Evolutionary conservation across 116 monocot genomes (phyloP).

Genomic region (Dioscorea cayenensis): DNA sequence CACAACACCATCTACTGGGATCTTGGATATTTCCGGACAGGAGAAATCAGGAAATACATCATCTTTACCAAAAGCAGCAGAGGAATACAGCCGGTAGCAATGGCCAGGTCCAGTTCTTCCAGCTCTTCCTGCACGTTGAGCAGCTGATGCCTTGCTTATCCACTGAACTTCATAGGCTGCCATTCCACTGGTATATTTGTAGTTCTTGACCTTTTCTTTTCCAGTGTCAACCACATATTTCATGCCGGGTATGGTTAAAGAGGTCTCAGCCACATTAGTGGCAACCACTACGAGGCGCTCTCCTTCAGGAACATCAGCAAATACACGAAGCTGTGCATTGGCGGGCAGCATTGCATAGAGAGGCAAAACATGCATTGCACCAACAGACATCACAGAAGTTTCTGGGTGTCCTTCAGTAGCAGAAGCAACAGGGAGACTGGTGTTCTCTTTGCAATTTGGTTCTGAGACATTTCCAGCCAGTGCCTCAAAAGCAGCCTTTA

Average conservation of each 20-base stretch:
- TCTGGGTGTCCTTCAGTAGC: constrained; percentile 7
- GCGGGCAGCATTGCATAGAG: constrained; percentile 96
- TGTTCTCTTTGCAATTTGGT: constrained; percentile 6
- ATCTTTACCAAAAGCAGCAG: constrained; percentile 80
- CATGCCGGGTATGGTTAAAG: constrained; percentile 94
- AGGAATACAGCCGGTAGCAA: constrained; percentile 86
- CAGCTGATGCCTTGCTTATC: constrained; percentile 98
- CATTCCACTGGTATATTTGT: constrained; percentile 62
- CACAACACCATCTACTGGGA: constrained; percentile 89
- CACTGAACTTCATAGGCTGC: constrained; percentile 71
- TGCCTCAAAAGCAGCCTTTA: constrained; percentile 82
- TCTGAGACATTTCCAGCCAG: constrained; percentile 28
- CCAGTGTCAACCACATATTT: constrained; percentile 98
- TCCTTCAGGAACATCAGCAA: constrained; percentile 64
- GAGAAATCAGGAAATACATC: constrained; percentile 74
- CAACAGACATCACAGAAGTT: constrained; percentile 3
- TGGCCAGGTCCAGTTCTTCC: constrained; percentile 94
- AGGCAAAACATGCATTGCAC: constrained; percentile 68
- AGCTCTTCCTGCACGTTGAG: constrained; percentile 89
- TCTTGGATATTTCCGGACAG: constrained; percentile 71
- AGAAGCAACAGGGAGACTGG: constrained; percentile 12
- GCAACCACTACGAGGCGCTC: constrained; percentile 87
- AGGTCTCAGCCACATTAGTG: constrained; percentile 98
- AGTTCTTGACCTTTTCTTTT: constrained; percentile 92
- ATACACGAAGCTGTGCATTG: constrained; percentile 72